Evolutionary conservation across 257 asterid genomes (phyloP).

Genomic region (Solanum chilense): DNA sequence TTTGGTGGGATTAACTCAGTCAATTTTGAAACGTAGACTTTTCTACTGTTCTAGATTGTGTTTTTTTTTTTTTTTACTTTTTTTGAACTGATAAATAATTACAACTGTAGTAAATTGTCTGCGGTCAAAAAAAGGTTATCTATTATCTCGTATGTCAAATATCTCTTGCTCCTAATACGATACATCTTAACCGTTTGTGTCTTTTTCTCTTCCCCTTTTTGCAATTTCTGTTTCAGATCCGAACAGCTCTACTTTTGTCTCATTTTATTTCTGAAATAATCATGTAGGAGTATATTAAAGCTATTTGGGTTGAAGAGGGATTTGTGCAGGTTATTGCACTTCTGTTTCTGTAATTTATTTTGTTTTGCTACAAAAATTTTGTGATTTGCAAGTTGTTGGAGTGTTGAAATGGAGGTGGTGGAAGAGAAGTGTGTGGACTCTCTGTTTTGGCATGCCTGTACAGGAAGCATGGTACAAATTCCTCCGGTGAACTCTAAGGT

Average conservation of each 20-base stretch:
- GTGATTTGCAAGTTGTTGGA: not conserved
- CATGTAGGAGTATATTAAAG: not conserved
- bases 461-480: constrained; percentile 57
- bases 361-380: not conserved
- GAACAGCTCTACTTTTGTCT: not conserved
- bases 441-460: constrained; percentile 66
- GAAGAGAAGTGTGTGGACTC: constrained; percentile 35
- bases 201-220: not conserved
- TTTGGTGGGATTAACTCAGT: not conserved
- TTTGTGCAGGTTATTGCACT: not conserved
- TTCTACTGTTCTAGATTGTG: not conserved
- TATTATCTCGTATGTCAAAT: not conserved
- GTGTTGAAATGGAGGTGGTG: constrained; percentile 7
- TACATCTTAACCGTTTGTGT: not conserved
- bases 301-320: not conserved
- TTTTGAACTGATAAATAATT: not conserved
- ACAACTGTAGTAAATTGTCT: not conserved
- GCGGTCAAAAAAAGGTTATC: not conserved
- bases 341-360: not conserved
- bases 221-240: not conserved
- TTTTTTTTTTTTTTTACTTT: not conserved
- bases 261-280: not conserved
- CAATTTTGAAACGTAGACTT: not conserved
- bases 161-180: not conserved
- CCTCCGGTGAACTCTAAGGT: constrained; percentile 45